Evolutionary conservation across 805 yeast genomes (phyloP), one percentile per base, ranked within the genome.

Genomic region (Sugiyamaella smithiae): DNA sequence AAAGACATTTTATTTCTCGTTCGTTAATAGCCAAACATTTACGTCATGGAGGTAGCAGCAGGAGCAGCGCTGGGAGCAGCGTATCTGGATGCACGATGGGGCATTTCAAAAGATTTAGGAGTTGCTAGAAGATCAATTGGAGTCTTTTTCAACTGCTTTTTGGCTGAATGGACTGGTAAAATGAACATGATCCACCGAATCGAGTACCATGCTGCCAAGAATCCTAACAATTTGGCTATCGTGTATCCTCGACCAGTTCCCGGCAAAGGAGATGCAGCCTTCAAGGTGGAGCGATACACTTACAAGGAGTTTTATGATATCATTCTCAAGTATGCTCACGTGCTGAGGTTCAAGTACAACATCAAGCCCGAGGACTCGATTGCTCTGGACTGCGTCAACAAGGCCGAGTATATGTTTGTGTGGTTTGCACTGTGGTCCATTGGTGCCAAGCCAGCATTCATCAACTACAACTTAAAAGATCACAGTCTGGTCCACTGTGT

Each of bases 381-480:
- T 40, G 95, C 86, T 0, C 59, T 91, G 38, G 84, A 83, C 59
- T 84, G 80, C 61, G 84, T 86, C 60, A 90, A 90, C 67, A 88
- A 85, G 62, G 96, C 96, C 1, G 70, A 88, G 53, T 87, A 86
- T 59, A 67, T 90, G 12, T 74, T 89, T 46, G 63, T 85, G 35
- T 87, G 96, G 95, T 74, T 86, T 47, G 85, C 96, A 0, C 67
- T 85, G 42, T 90, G 97, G 97, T 86, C 88, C 59, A 73, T 90
- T 46, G 97, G 97, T 37, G 96, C 96, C 0, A 66, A 75, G 6
- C 97, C 97, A 0, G 89, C 96, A 0, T 85, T 91, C 58, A 69
- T 91, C 59, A 90, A 90, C 68, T 87, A 82, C 69, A 90, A 89
- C 65, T 74, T 84, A 43, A 72, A 75, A 45, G 89, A 88, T 22